phyloP scores from a whole-genome alignment of 768 basidiomycete species.

The Termitomyces sp. region DNA sequence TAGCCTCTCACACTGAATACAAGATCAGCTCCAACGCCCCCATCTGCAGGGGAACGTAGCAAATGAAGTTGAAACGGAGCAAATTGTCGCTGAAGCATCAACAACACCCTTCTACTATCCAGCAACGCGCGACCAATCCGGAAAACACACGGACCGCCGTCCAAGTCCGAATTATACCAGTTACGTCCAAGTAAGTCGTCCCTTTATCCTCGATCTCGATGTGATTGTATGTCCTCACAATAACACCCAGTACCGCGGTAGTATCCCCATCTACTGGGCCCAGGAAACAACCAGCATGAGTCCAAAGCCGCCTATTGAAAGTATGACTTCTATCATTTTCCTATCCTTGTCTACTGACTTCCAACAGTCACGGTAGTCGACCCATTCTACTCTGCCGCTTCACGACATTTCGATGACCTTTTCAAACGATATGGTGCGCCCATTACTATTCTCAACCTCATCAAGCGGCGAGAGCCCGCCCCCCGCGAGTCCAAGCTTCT shows the following conservation, averaged over 20 bases:
- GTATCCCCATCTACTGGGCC: slow-evolving; percentile 95
- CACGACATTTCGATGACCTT: slow-evolving; percentile 89
- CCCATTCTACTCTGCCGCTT: slow-evolving; percentile 91
- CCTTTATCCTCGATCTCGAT: background rate
- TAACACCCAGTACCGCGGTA: slow-evolving; percentile 73
- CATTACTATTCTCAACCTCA: slow-evolving; percentile 88
- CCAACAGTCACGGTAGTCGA: slow-evolving; percentile 82
- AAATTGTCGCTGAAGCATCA: slow-evolving; percentile 87
- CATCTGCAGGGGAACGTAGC: slow-evolving; percentile 86
- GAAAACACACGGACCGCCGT: slow-evolving; percentile 35
- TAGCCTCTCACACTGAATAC: slow-evolving; percentile 1
- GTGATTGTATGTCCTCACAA: background rate
- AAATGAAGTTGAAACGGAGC: slow-evolving; percentile 98
- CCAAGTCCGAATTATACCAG: slow-evolving; percentile 89
- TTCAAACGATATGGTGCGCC: slow-evolving; percentile 87
- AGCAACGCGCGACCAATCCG: slow-evolving; percentile 27
- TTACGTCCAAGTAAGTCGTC: slow-evolving; percentile 71
- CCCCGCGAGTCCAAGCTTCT: slow-evolving; percentile 88
- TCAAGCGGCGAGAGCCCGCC: slow-evolving; percentile 77
- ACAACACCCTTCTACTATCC: slow-evolving; percentile 89
- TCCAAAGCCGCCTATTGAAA: slow-evolving; percentile 94
- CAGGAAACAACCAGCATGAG: slow-evolving; percentile 89
- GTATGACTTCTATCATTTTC: slow-evolving; percentile 39
- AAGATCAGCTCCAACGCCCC: background rate
- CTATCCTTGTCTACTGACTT: background rate